A percentile compares a stretch with the other conserved stretches of the same genome.
Conservation (phyloP, 108 stramenopile genomes). For the Pseudonitzschia delicatissima region DNA sequence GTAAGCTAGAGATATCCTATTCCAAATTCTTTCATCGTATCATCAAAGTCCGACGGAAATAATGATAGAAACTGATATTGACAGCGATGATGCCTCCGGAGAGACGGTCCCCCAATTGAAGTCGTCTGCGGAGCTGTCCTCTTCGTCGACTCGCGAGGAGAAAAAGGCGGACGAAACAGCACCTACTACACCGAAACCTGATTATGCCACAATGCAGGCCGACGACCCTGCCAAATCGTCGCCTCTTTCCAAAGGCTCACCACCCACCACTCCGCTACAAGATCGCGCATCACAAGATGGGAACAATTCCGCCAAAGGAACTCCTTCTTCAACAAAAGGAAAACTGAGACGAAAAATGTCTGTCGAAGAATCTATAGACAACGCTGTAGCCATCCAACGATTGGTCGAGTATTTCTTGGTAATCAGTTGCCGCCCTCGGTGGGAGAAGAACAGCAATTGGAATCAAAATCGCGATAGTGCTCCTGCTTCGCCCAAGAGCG, state of each 20-base stretch:
- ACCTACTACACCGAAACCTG: no score
- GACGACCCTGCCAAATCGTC: no score
- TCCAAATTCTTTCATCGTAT: no score
- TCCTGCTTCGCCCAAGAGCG: no score
- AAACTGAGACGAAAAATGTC: conserved; percentile 36
- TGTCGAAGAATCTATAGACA: conserved; percentile 26
- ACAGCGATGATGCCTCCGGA: neutral
- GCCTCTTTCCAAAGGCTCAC: no score
- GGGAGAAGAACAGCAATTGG: conserved; percentile 4
- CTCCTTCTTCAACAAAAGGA: conserved; percentile 11
- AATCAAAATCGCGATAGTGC: no score
- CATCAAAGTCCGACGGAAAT: no score
- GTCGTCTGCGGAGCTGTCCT: neutral
- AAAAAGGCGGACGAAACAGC: neutral
- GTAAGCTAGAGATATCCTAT: no score
- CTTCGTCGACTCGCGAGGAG: neutral
- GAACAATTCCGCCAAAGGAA: neutral
- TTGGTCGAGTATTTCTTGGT: conserved; percentile 88
- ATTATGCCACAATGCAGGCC: no score
- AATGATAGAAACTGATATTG: neutral
- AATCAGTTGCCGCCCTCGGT: conserved; percentile 44
- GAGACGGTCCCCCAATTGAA: neutral
- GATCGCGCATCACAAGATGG: no score
- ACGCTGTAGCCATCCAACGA: conserved; percentile 40
- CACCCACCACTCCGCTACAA: no score